These are phyloP conservation scores for Calonectria multiphialidica DNA, from an alignment of 2,329 filamentous ascomycete genomes.

Conservation along the genomic window DNA sequence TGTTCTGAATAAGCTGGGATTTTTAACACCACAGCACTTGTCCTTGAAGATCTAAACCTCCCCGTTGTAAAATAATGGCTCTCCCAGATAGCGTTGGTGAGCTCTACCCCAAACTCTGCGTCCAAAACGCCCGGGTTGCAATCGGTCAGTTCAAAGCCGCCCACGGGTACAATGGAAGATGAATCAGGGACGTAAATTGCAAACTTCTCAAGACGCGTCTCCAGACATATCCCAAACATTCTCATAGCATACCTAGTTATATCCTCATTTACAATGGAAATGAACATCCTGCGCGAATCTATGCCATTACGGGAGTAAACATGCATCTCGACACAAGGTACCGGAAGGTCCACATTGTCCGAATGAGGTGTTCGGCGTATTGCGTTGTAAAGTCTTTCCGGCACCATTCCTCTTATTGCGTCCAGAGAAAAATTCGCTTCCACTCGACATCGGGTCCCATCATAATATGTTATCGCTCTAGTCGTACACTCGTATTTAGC, in stretches of 20 bases:
- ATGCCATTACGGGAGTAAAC: background rate
- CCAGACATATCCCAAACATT: background rate
- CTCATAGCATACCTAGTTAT: background rate
- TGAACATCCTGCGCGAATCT: background rate
- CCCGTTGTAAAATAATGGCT: background rate
- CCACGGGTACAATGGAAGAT: background rate
- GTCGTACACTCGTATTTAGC: background rate
- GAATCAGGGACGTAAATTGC: background rate
- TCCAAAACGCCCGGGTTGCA: background rate
- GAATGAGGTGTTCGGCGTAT: background rate
- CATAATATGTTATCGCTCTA: background rate
- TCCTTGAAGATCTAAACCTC: background rate
- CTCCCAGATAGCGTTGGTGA: background rate
- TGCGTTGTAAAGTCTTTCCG: background rate
- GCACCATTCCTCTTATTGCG: background rate
- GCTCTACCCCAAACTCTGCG: background rate
- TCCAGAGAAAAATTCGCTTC: background rate
- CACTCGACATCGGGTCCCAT: no score
- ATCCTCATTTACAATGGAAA: background rate
- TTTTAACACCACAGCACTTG: background rate
- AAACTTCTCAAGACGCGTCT: background rate
- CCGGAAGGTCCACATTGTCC: background rate
- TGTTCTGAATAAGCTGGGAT: background rate
- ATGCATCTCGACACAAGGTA: background rate
- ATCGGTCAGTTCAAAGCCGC: background rate